A percentile compares a stretch with the other conserved stretches of the same genome.
Conservation (phyloP, 78 protist genomes). For the Emiliania huxleyi region DNA sequence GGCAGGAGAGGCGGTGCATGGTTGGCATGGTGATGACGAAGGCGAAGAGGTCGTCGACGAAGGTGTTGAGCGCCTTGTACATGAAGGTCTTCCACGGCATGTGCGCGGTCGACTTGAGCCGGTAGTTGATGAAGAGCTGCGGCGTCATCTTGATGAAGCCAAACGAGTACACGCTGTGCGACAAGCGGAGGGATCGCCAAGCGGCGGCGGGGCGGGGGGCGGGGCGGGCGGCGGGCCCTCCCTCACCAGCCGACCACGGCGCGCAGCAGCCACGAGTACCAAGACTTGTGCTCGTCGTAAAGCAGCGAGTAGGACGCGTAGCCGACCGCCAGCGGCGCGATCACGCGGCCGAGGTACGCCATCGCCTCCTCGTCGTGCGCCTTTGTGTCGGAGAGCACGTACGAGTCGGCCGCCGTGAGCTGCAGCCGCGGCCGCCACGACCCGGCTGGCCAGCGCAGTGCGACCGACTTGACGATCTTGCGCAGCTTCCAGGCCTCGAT, state of each 20-base stretch:
- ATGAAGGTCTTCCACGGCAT: conserved; percentile 89
- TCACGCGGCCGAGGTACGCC: conserved; percentile 67
- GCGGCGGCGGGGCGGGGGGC: background rate
- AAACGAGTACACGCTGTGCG: conserved; percentile 46
- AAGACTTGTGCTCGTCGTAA: conserved; percentile 78
- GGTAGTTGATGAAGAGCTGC: conserved; percentile 95
- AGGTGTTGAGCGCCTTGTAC: conserved; percentile 88
- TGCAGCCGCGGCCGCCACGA: background rate
- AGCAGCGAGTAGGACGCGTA: conserved; percentile 81
- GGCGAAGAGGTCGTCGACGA: conserved; percentile 96
- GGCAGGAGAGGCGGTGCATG: conserved; percentile 89
- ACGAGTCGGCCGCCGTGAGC: conserved; percentile 37
- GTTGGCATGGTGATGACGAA: conserved; percentile 94
- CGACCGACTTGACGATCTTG: conserved; percentile 59
- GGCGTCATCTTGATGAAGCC: conserved; percentile 93
- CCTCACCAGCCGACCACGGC: background rate
- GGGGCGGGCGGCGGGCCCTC: background rate
- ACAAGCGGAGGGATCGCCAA: background rate
- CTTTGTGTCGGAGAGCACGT: conserved; percentile 59
- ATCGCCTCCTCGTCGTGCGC: conserved; percentile 79
- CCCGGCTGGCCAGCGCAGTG: background rate
- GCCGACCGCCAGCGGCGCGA: conserved; percentile 74
- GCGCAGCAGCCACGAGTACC: conserved; percentile 35
- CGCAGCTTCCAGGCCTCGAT: conserved; percentile 91
- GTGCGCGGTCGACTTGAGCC: conserved; percentile 88